Conservation (phyloP, 2,329 filamentous ascomycete genomes). For the Trichoderma endophyticum region DNA sequence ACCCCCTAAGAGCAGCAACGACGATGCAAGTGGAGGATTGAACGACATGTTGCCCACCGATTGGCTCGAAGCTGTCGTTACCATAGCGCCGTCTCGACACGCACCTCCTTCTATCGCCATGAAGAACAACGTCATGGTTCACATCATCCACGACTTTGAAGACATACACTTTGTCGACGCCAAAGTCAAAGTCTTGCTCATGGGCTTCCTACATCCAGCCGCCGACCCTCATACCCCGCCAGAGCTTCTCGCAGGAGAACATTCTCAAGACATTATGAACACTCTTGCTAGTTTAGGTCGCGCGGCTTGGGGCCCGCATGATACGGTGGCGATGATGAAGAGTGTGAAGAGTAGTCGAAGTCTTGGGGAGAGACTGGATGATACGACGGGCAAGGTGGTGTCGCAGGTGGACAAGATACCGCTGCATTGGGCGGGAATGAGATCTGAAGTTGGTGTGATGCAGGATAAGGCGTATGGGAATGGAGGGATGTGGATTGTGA, state of each 20-base stretch:
- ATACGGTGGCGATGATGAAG: slow-evolving; percentile 38
- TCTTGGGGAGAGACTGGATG: slow-evolving; percentile 45
- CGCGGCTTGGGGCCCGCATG: slow-evolving; percentile 43
- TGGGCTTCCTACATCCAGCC: slow-evolving; percentile 54
- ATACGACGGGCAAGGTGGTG: slow-evolving; percentile 49
- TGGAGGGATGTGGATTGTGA: slow-evolving; percentile 47
- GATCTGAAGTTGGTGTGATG: slow-evolving; percentile 46
- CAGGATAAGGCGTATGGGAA: slow-evolving; percentile 49
- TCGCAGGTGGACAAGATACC: slow-evolving; percentile 56
- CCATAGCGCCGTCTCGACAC: slow-evolving; percentile 50
- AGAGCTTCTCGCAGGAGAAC: slow-evolving; percentile 30
- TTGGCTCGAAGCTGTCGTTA: slow-evolving; percentile 61
- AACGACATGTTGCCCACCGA: slow-evolving; percentile 34
- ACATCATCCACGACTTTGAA: slow-evolving; percentile 53
- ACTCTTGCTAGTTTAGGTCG: slow-evolving; percentile 46
- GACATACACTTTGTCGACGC: slow-evolving; percentile 39
- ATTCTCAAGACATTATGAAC: slow-evolving; percentile 41
- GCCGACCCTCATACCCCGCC: slow-evolving; percentile 18
- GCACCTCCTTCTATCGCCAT: slow-evolving; percentile 45
- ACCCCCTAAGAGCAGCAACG: slow-evolving; percentile 24
- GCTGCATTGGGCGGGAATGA: slow-evolving; percentile 56
- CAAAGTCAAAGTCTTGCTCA: slow-evolving; percentile 52
- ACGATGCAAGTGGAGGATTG: slow-evolving; percentile 10
- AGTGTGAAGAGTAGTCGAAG: slow-evolving; percentile 41
- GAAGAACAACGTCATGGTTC: slow-evolving; percentile 50